Percentiles rank a stretch among this genome's conserved stretches.
Conservation (phyloP, 2,329 filamentous ascomycete genomes). For the Rasamsonia emersonii region DNA sequence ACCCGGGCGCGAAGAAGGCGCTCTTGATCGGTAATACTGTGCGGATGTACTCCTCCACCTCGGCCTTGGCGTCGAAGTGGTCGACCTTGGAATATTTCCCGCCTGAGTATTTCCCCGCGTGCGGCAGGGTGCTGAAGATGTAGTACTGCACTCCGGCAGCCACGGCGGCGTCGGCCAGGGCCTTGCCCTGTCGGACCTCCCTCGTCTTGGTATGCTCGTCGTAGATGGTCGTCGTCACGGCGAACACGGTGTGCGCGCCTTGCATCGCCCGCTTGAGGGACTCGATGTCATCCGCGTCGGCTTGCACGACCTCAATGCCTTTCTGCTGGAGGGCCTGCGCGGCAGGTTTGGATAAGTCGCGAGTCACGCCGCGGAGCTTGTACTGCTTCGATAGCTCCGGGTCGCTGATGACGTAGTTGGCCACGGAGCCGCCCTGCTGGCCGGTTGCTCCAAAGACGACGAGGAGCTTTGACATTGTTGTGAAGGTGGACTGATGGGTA, state of each 20-base stretch:
- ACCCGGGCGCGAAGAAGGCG: conserved; percentile 47
- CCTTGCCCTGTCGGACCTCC: conserved; percentile 17
- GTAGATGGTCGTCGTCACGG: conserved; percentile 36
- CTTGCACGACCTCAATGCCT: conserved; percentile 46
- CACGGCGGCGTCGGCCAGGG: conserved; percentile 21
- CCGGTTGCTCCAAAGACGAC: conserved; percentile 53
- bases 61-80: conserved; percentile 52
- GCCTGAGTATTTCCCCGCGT: conserved; percentile 16
- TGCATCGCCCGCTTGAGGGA: conserved; percentile 38
- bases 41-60: conserved; percentile 48
- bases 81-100: conserved; percentile 28
- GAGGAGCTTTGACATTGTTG: conserved; percentile 24
- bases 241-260: conserved; percentile 43
- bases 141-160: conserved; percentile 18
- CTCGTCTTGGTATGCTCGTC: conserved; percentile 17
- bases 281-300: conserved; percentile 41
- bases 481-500: no score
- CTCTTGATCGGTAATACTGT: conserved; percentile 38
- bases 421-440: conserved; percentile 52
- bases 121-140: conserved; percentile 21
- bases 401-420: conserved; percentile 35
- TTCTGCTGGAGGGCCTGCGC: conserved; percentile 37
- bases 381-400: conserved; percentile 40
- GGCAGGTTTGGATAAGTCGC: conserved; percentile 36
- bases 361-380: conserved; percentile 48